Base-by-base conservation (phyloP, 345 rosid genomes). In the Populus alba region DNA sequence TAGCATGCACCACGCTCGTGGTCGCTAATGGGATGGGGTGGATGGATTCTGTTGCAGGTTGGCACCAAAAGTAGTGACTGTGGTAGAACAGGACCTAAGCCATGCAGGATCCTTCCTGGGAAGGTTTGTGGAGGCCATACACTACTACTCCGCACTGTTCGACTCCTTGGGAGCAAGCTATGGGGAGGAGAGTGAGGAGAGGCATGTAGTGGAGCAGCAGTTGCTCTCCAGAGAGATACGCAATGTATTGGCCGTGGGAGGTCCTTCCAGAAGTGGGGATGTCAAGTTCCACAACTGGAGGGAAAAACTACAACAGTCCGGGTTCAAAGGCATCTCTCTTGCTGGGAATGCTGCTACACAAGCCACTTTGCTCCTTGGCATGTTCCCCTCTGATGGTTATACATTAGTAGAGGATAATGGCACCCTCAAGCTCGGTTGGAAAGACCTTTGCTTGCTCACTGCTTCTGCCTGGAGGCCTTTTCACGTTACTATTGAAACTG, bases 391-490 rank as follows among this genome's bases (percentile, higher is more conserved):
- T 1, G 95, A 96, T 65, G 99, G 99, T 11, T 96, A 96, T 78
- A 96, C 99, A 5, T 87, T 96, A 84, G 97, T 94, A 12, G 99
- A 96, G 83, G 97, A 96, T 82, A 91, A 84, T 61, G 99, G 99
- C 13, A 83, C 99, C 2, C 90, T 96, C 51, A 96, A 94, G 83
- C 95, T 96, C 45, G 99, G 99, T 18, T 96, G 99, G 99, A 96
- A 96, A 79, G 99, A 96, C 78, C 98, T 96, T 33, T 96, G 98
- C 69, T 88, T 96, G 86, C 95, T 96, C 11, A 96, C 99, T 70
- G 99, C 99, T 59, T 96, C 99, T 5, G 99, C 99, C 17, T 96
- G 99, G 99, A 87, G 97, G 59, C 98, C 98, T 41, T 84, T 89
- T 65, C 83, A 81, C 33, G 75, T 68, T 15, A 73, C 25, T 29